Base-by-base conservation (phyloP, 768 basidiomycete species). In the Dacryopinax primogenitus region DNA sequence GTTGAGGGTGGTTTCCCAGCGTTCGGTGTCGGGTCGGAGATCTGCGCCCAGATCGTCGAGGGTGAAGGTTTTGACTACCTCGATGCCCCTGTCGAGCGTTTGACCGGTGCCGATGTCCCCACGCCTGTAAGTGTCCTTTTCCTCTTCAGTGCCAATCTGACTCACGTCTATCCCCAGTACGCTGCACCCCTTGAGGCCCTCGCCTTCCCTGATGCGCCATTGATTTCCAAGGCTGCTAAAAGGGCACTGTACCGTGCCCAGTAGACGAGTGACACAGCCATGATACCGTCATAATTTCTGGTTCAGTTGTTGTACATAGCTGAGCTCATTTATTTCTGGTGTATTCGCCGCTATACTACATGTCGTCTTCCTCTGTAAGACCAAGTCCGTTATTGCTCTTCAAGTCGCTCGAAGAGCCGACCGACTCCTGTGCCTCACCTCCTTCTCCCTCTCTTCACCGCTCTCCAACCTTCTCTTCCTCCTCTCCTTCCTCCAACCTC, bases 1-100 rank as follows among this genome's bases (percentile, higher is more conserved):
- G 94, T 92, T 62, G 96, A 99, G 77, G 95, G 95, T 76, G 96
- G 96, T 37, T 99, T 96, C 92, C 96, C 96, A 37, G 86, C 84
- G 62, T 98, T 97, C 76, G 92, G 96, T 79, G 95, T 99, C 64
- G 96, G 96, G 69, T 94, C 92, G 71, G 96, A 99, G 78, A 95
- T 99, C 72, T 91, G 90, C 70, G 96, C 96, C 15, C 94, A 98
- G 76, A 92, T 98, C 70, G 82, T 95, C 64, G 96, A 99, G 82
- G 91, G 90, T 70, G 92, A 96, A 72, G 95, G 93, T 1, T 99
- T 95, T 73, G 93, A 98, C 78, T 97, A 92, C 80, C 87, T 99
- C 35, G 96, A 99, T 78, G 94, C 95, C 21, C 93, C 96, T 15
- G 91, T 97, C 64, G 96, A 99, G 81, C 87, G 96, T 68, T 81